Evolutionary conservation across 495 filamentous ascomycete genomes (phyloP).

Genomic region (Chaetomidium leptoderma): DNA sequence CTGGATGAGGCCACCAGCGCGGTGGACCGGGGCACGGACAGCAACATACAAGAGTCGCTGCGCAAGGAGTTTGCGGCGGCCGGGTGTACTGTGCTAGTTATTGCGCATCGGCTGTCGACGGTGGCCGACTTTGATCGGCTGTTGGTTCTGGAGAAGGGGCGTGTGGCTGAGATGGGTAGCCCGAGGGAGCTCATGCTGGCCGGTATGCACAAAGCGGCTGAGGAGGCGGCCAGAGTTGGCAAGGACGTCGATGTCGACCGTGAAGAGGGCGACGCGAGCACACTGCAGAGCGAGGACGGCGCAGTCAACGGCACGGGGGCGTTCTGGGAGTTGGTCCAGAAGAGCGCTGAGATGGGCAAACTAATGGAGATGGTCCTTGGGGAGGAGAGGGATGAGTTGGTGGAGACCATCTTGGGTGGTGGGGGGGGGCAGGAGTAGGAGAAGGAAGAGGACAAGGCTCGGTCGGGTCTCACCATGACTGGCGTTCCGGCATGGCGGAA

Average conservation of each 20-base stretch:
- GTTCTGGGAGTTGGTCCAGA: constrained; percentile 29
- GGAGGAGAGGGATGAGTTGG: constrained; percentile 10
- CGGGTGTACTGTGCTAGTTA: constrained; percentile 71
- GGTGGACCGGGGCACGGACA: constrained; percentile 68
- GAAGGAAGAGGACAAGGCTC: too few species aligned
- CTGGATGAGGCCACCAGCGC: constrained; percentile 83
- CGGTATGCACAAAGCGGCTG: constrained; percentile 11
- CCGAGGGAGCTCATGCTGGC: constrained; percentile 24
- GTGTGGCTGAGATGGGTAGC: constrained; percentile 52
- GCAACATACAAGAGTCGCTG: constrained; percentile 65
- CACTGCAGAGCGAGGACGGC: not conserved
- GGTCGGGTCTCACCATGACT: not conserved
- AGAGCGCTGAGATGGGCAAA: constrained; percentile 29
- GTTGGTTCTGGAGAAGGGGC: constrained; percentile 58
- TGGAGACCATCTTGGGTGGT: not conserved
- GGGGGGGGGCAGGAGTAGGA: not conserved
- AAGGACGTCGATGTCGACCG: not conserved
- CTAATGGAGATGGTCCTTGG: constrained; percentile 25
- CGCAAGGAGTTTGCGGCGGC: constrained; percentile 63
- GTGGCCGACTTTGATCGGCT: constrained; percentile 68
- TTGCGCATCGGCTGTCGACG: constrained; percentile 67
- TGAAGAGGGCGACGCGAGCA: not conserved
- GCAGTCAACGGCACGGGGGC: constrained; percentile 23
- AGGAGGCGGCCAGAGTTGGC: not conserved
- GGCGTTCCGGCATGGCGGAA: not conserved